Percentiles rank a stretch among this genome's conserved stretches.
Conservation (phyloP, 2,329 filamentous ascomycete species). For the Fusarium penzigii region DNA sequence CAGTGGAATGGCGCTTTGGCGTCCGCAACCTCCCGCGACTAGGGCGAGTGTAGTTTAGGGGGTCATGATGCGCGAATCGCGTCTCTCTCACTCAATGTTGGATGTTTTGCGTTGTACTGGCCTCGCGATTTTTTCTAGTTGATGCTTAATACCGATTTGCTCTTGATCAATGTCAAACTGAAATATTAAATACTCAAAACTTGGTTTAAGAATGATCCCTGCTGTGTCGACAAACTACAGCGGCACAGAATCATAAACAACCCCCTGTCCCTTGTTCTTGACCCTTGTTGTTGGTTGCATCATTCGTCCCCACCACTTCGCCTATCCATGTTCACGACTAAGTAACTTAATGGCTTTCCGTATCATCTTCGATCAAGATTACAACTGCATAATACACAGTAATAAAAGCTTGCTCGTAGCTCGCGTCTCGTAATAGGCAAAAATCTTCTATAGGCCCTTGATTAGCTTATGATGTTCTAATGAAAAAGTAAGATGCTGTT, state of each 20-base stretch:
- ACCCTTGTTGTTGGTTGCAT: neutral
- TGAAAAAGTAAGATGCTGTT: no score
- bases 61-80: neutral
- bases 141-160: neutral
- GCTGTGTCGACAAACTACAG: neutral
- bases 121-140: neutral
- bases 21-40: slow-evolving; percentile 18
- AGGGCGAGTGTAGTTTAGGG: slow-evolving; percentile 1
- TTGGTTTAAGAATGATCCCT: no score
- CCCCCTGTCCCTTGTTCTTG: neutral
- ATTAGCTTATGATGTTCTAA: neutral
- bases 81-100: no score
- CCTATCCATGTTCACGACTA: slow-evolving; percentile 1
- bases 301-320: neutral
- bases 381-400: no score
- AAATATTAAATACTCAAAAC: no score
- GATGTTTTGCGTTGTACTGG: neutral
- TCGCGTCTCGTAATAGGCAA: no score
- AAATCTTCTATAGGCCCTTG: no score
- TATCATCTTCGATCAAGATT: no score
- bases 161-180: no score
- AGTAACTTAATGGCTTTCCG: neutral
- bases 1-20: slow-evolving; percentile 16
- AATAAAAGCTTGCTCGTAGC: no score
- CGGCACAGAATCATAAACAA: neutral